A percentile compares a stretch with the other conserved stretches of the same genome.
phyloP scores from a whole-genome alignment of 2,329 filamentous ascomycete genomes.

The Hymenotorrendiella dingleyae region DNA sequence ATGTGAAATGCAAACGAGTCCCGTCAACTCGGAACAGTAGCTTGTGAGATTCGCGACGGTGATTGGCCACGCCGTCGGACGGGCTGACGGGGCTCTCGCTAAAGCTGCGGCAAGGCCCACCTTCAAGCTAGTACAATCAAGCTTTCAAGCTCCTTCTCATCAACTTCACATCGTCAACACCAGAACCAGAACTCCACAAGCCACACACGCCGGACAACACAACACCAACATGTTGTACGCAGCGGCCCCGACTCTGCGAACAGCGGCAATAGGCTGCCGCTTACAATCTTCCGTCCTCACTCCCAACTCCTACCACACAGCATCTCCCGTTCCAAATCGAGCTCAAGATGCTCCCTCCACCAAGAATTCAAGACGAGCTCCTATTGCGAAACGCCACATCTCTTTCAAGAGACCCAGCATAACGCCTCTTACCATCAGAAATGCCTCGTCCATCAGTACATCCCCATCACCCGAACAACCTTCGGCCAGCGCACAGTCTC shows the following conservation, averaged over 20 bases:
- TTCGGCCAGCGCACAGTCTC: slow-evolving; percentile 7
- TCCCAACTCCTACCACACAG: slow-evolving; percentile 21
- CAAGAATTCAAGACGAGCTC: slow-evolving; percentile 18
- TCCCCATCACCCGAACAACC: slow-evolving; percentile 7
- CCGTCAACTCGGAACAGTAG: too few relatives aligned
- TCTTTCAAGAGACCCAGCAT: slow-evolving; percentile 17
- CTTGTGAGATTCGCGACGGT: too few relatives aligned
- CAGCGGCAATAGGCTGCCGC: slow-evolving; percentile 28
- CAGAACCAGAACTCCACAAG: not conserved
- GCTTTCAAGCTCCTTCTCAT: not conserved
- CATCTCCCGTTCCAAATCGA: slow-evolving; percentile 17
- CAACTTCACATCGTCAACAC: not conserved
- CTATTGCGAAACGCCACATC: slow-evolving; percentile 25
- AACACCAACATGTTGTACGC: slow-evolving; percentile 24
- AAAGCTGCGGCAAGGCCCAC: not conserved
- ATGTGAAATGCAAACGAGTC: too few relatives aligned
- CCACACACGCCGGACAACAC: too few relatives aligned
- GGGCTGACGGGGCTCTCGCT: too few relatives aligned
- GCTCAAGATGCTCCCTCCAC: slow-evolving; percentile 13
- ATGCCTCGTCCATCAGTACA: slow-evolving; percentile 18
- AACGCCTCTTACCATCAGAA: slow-evolving; percentile 5
- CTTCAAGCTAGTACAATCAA: not conserved
- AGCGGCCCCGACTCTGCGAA: slow-evolving; percentile 26
- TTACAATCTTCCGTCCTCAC: slow-evolving; percentile 26
- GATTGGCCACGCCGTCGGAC: too few relatives aligned